Evolutionary conservation across 495 filamentous ascomycete species (phyloP).

Genomic region (Symbiotaphrina buchneri): DNA sequence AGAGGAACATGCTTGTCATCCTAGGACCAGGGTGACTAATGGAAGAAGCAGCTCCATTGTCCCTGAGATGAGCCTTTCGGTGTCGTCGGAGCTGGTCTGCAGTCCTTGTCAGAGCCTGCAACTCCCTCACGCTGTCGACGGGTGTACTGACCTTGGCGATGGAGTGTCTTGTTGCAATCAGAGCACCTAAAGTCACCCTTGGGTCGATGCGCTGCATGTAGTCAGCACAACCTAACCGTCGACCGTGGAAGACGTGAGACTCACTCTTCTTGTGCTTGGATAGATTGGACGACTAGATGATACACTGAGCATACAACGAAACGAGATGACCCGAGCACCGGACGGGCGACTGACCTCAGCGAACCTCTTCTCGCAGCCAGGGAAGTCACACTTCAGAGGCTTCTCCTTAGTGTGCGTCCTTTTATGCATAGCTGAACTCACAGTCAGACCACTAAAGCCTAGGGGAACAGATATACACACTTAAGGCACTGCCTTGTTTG

Average conservation of each 20-base stretch:
- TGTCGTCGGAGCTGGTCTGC: no score
- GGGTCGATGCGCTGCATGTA: conserved; percentile 2
- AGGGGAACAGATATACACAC: background rate
- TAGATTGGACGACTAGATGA: conserved; percentile 5
- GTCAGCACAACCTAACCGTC: background rate
- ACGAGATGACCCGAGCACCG: background rate
- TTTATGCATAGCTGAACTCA: conserved; percentile 18
- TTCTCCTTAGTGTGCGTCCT: conserved; percentile 32
- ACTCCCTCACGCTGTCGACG: no score
- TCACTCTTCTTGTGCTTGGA: conserved; percentile 7
- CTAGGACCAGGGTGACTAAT: no score
- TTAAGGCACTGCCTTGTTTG: conserved; percentile 5
- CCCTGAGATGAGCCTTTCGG: no score
- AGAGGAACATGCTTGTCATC: no score
- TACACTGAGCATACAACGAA: background rate
- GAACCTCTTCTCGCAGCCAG: conserved; percentile 5
- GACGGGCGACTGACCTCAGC: conserved; percentile 3
- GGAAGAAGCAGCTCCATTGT: no score
- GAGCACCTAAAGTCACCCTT: conserved; percentile 3
- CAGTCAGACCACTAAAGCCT: background rate
- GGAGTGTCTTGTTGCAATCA: conserved; percentile 4
- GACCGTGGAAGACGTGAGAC: background rate
- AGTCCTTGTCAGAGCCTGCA: no score
- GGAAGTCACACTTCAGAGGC: conserved; percentile 12
- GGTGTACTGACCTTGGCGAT: conserved; percentile 5